Evolutionary conservation across 129 eudicot genomes (phyloP).

Genomic region (Scalesia atractyloides): DNA sequence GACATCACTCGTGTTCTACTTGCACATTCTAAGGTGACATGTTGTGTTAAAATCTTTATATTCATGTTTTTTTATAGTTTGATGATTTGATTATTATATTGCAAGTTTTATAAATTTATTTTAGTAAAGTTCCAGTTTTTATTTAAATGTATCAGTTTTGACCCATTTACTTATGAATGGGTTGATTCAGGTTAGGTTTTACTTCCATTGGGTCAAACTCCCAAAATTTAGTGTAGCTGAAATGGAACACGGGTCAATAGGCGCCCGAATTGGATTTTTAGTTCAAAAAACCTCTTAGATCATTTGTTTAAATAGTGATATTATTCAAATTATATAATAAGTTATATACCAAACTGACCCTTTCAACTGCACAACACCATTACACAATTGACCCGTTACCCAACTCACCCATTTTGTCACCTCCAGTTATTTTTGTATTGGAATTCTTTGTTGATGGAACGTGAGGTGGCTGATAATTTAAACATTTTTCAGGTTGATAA

Average conservation of each 20-base stretch:
- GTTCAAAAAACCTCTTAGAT: neutral
- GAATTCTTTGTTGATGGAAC: neutral
- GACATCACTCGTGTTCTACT: conserved; percentile 56
- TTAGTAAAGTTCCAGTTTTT: neutral
- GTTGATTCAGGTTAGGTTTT: neutral
- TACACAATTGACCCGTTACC: neutral
- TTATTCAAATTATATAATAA: neutral
- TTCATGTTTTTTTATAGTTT: neutral
- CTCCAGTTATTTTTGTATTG: neutral
- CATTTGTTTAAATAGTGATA: neutral
- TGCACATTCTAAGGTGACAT: conserved; percentile 54
- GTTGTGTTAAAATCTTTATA: neutral
- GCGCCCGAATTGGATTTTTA: neutral
- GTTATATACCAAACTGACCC: neutral
- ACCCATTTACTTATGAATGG: neutral
- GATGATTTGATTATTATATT: neutral
- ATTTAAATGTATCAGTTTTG: neutral
- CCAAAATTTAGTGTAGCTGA: neutral
- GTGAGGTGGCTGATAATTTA: conserved; percentile 21
- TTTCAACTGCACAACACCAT: neutral
- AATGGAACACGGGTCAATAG: neutral
- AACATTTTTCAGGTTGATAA: conserved; percentile 61
- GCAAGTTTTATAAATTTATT: too few relatives aligned
- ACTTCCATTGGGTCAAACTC: neutral
- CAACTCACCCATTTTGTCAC: neutral